phyloP scores from a whole-genome alignment of 1,139 yeast genomes.

The Saccharomyces pastorianus region DNA sequence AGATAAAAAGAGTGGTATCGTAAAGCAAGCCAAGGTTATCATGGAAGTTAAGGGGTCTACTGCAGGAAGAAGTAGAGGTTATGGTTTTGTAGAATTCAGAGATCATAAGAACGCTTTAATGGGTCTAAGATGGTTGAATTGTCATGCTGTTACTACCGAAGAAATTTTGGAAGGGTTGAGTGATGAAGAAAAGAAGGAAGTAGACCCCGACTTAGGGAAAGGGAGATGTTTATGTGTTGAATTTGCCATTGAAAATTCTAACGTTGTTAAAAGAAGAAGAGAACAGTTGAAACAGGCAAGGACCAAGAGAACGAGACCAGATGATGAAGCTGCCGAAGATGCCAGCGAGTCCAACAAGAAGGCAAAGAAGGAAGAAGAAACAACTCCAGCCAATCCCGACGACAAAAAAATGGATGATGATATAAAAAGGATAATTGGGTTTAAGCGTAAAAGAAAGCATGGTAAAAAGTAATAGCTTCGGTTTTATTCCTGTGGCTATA shows the following conservation, averaged over 20 bases:
- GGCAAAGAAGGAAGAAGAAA: slow-evolving; percentile 24
- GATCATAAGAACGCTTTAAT: slow-evolving; percentile 90
- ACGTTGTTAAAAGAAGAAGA: slow-evolving; percentile 81
- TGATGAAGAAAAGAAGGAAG: slow-evolving; percentile 57
- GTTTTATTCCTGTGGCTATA: neutral
- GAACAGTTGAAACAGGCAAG: slow-evolving; percentile 53
- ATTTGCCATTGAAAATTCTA: slow-evolving; percentile 92
- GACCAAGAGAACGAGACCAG: slow-evolving; percentile 29
- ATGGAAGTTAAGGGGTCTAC: slow-evolving; percentile 86
- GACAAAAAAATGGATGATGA: slow-evolving; percentile 38
- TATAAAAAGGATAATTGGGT: slow-evolving; percentile 55
- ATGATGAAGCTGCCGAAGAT: slow-evolving; percentile 28
- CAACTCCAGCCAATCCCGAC: slow-evolving; percentile 27
- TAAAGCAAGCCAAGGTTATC: slow-evolving; percentile 85
- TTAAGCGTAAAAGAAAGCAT: slow-evolving; percentile 62
- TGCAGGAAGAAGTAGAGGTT: slow-evolving; percentile 88
- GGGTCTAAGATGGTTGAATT: slow-evolving; percentile 97
- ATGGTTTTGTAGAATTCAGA: slow-evolving; percentile 88
- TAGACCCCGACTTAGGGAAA: slow-evolving; percentile 43
- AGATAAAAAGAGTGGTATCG: slow-evolving; percentile 78
- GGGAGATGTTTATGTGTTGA: slow-evolving; percentile 84
- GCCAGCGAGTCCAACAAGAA: neutral
- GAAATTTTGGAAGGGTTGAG: slow-evolving; percentile 67
- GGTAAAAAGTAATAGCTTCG: slow-evolving; percentile 23
- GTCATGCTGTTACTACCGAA: slow-evolving; percentile 67